These are phyloP conservation scores for Amauroascus niger DNA, from an alignment of 2,329 filamentous ascomycete species.

Conservation along the genomic window DNA sequence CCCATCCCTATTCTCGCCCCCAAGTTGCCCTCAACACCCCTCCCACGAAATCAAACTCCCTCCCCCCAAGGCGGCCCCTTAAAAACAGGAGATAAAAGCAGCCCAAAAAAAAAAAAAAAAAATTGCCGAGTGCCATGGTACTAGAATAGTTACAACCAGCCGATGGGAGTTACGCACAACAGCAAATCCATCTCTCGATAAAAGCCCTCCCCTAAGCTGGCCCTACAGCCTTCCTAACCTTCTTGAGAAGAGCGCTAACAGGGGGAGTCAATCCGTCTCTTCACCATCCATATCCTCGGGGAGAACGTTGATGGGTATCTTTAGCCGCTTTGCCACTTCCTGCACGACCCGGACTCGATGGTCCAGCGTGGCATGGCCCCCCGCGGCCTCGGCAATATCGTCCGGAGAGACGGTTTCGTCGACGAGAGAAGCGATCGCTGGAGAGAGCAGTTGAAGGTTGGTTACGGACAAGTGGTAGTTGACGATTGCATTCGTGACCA, in stretches of 20 bases:
- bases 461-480: conserved; percentile 13
- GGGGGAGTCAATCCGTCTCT: background rate
- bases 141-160: background rate
- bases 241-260: background rate
- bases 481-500: conserved; percentile 14
- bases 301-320: conserved; percentile 10
- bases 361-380: conserved; percentile 14
- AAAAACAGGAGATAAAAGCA: background rate
- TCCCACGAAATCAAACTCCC: no score
- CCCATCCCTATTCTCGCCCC: no score
- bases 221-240: background rate
- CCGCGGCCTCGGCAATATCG: conserved; percentile 12
- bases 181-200: background rate
- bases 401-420: conserved; percentile 13
- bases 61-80: no score
- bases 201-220: background rate
- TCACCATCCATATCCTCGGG: background rate
- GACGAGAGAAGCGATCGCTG: conserved; percentile 11
- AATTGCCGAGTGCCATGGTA: background rate
- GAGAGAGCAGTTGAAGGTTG: conserved; percentile 13
- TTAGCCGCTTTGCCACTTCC: conserved; percentile 13
- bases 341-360: conserved; percentile 13
- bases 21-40: no score
- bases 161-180: background rate
- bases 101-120: background rate